These are phyloP conservation scores for Neopestalotiopsis rosae DNA, from an alignment of 2,329 filamentous ascomycete species.

Conservation along the genomic window DNA sequence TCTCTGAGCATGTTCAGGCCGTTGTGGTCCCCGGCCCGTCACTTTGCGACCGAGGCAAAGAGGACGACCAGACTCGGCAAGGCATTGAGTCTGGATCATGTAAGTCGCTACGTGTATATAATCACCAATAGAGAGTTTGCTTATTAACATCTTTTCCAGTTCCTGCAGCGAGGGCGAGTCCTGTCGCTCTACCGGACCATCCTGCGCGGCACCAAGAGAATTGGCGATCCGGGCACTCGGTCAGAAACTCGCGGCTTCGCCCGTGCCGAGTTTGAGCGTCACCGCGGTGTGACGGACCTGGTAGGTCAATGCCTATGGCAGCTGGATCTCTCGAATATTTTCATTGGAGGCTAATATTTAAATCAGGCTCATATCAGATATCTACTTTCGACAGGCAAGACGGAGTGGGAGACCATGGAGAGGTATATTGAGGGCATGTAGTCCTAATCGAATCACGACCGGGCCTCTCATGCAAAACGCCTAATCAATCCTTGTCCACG, in stretches of 20 bases:
- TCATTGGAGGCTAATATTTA: neutral
- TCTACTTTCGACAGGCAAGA: conserved; percentile 68
- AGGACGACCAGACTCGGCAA: conserved; percentile 43
- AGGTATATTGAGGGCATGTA: conserved; percentile 58
- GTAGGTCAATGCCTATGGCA: conserved; percentile 43
- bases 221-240: conserved; percentile 55
- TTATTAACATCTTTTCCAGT: conserved; percentile 46
- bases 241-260: conserved; percentile 63
- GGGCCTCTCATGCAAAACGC: neutral
- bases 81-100: conserved; percentile 63
- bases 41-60: conserved; percentile 41
- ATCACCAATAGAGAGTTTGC: neutral
- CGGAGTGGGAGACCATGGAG: conserved; percentile 69
- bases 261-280: conserved; percentile 66
- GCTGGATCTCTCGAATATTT: neutral
- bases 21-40: conserved; percentile 33
- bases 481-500: neutral
- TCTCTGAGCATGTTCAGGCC: conserved; percentile 23
- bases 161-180: conserved; percentile 61
- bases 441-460: conserved; percentile 4
- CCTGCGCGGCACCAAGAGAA: conserved; percentile 58
- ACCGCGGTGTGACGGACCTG: conserved; percentile 60
- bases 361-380: conserved; percentile 65
- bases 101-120: conserved; percentile 38
- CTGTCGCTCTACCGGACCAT: conserved; percentile 64